phyloP scores from a whole-genome alignment of 345 rosid genomes.

The Viola odorata region DNA sequence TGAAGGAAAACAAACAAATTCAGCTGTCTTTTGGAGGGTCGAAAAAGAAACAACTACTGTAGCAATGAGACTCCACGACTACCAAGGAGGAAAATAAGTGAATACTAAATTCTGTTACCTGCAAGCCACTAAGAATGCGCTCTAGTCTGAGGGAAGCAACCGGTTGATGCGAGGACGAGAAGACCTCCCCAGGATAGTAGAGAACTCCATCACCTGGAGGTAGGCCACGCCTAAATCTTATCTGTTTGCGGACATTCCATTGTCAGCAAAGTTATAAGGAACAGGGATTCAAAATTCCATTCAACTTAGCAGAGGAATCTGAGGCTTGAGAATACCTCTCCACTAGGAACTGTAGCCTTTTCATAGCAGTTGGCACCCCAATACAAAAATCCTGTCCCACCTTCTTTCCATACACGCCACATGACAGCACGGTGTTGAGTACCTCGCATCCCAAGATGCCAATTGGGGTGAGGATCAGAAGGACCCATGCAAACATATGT shows the following conservation, averaged over 20 bases:
- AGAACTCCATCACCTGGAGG: slow-evolving; percentile 97
- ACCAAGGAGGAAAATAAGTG: neutral
- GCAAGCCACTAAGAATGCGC: slow-evolving; percentile 89
- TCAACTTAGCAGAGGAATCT: neutral
- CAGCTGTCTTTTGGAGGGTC: neutral
- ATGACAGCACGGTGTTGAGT: slow-evolving; percentile 96
- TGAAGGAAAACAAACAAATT: neutral
- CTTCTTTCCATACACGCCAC: slow-evolving; percentile 99
- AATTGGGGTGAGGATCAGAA: slow-evolving; percentile 95
- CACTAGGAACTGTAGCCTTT: slow-evolving; percentile 84
- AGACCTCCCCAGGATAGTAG: slow-evolving; percentile 88
- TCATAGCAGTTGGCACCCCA: slow-evolving; percentile 99
- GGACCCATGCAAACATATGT: slow-evolving; percentile 97
- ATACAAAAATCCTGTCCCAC: slow-evolving; percentile 87
- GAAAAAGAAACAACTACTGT: neutral
- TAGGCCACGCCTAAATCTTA: slow-evolving; percentile 80
- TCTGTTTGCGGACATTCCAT: slow-evolving; percentile 33
- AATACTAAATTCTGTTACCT: slow-evolving; percentile 38
- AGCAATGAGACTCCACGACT: neutral
- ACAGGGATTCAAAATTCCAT: neutral
- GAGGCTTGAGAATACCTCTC: slow-evolving; percentile 56
- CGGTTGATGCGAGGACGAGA: slow-evolving; percentile 72
- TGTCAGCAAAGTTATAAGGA: neutral
- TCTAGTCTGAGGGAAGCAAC: slow-evolving; percentile 87
- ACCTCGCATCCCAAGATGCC: slow-evolving; percentile 99